A percentile compares a stretch with the other conserved stretches of the same genome.
These are phyloP conservation scores for Zygnema circumcarinatum DNA, from an alignment of 139 green algal genomes.

Conservation along the genomic window DNA sequence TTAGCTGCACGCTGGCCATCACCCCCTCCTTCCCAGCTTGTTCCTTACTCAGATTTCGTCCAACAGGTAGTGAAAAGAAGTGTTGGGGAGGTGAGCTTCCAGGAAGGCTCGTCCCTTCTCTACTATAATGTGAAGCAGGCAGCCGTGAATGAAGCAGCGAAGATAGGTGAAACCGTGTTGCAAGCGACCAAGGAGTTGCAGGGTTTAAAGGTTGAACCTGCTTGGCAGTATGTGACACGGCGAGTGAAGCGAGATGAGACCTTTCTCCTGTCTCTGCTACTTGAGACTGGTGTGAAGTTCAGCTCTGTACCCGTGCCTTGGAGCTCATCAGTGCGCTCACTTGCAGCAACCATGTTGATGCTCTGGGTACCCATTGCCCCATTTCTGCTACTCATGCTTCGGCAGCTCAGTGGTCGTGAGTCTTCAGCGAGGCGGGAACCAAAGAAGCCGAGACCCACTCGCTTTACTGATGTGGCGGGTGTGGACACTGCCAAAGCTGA, in stretches of 20 bases:
- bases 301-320: constrained; percentile 14
- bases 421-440: not conserved
- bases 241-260: constrained; percentile 27
- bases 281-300: not conserved
- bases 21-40: not conserved
- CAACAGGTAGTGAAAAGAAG: not conserved
- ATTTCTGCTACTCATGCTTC: constrained; percentile 34
- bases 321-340: not conserved
- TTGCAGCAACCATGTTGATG: constrained; percentile 16
- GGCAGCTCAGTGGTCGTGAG: not conserved
- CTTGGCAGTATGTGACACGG: constrained; percentile 16
- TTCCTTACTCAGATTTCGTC: not conserved
- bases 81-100: not conserved
- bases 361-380: constrained; percentile 52
- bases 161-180: not conserved
- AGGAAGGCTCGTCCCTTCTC: not conserved
- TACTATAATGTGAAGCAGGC: not conserved
- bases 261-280: constrained; percentile 32
- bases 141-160: not conserved
- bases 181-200: not conserved
- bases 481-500: constrained; percentile 87
- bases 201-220: not conserved
- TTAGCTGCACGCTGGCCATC: not conserved
- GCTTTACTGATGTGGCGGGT: constrained; percentile 74
- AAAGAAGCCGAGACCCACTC: not conserved